Conservation (phyloP, 2,329 filamentous ascomycete genomes). For the Xylaria sp. region DNA sequence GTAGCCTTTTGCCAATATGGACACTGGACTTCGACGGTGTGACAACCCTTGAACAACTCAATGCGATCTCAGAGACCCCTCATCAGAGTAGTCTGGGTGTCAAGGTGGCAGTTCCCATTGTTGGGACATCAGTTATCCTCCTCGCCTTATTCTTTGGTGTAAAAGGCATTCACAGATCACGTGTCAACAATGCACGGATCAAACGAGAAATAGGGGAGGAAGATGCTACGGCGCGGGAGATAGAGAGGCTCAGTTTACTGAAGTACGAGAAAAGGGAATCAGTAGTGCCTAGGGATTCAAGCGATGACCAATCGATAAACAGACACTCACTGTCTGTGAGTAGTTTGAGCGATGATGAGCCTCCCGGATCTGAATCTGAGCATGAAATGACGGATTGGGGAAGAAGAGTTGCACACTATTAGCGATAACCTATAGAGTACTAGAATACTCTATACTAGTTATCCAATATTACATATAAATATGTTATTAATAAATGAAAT, state of each 20-base stretch:
- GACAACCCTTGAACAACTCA: slow-evolving; percentile 1
- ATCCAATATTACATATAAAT: not conserved
- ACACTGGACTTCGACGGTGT: not conserved
- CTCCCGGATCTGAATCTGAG: not conserved
- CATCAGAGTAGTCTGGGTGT: not conserved
- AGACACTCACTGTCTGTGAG: not conserved
- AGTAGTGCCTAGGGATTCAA: not conserved
- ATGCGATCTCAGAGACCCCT: not conserved
- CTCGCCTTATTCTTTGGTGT: not conserved
- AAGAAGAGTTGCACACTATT: not conserved
- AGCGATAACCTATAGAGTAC: not conserved
- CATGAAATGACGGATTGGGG: not conserved
- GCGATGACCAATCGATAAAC: not conserved
- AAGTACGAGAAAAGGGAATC: not conserved
- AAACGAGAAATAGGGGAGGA: not conserved
- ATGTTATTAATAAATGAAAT: too few relatives aligned
- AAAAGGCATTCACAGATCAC: not conserved
- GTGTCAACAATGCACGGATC: not conserved
- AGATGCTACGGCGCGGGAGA: slow-evolving; percentile 3
- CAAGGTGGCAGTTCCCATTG: not conserved
- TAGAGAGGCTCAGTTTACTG: not conserved
- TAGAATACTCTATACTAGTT: not conserved
- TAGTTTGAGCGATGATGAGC: not conserved
- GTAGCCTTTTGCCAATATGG: not conserved
- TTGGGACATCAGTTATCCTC: not conserved